These are phyloP conservation scores for Raffaelea deltoideospora DNA, from an alignment of 2,329 filamentous ascomycete species.

Conservation along the genomic window DNA sequence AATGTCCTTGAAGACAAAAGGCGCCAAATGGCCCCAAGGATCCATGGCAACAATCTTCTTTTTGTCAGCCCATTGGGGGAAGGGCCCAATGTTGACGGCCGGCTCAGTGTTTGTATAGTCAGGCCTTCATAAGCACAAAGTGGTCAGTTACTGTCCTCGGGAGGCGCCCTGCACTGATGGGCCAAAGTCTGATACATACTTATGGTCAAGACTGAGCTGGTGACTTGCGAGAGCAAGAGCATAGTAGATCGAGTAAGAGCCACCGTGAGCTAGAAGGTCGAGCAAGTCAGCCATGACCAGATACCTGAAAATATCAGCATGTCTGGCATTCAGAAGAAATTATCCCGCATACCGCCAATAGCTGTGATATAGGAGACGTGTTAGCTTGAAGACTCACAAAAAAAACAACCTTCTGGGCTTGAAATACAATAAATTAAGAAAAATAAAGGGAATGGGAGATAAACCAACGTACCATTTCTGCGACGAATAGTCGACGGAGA, in stretches of 20 bases:
- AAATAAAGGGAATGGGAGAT: constrained; percentile 1
- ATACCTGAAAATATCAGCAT: constrained; percentile 1
- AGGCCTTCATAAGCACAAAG: constrained; percentile 22
- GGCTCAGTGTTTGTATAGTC: constrained; percentile 69
- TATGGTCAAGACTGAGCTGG: constrained; percentile 71
- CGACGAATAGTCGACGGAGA: constrained; percentile 59
- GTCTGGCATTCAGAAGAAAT: too few species aligned
- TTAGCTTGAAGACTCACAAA: neutral
- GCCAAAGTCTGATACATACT: constrained; percentile 1
- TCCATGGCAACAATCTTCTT: constrained; percentile 98
- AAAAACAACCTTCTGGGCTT: constrained; percentile 4
- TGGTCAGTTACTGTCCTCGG: neutral
- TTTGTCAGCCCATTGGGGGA: constrained; percentile 74
- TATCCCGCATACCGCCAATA: constrained; percentile 9
- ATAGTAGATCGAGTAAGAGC: constrained; percentile 92
- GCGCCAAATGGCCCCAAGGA: constrained; percentile 74
- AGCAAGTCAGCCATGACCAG: neutral
- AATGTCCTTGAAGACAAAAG: constrained; percentile 67
- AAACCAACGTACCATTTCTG: constrained; percentile 51
- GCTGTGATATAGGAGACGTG: constrained; percentile 2
- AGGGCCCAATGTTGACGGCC: constrained; percentile 75
- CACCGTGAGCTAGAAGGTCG: constrained; percentile 34
- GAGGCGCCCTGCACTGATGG: too few species aligned
- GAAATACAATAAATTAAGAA: constrained; percentile 3
- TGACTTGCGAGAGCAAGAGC: constrained; percentile 85